Evolutionary conservation across 805 yeast species (phyloP).

Genomic region (Metschnikowia reukaufii): DNA sequence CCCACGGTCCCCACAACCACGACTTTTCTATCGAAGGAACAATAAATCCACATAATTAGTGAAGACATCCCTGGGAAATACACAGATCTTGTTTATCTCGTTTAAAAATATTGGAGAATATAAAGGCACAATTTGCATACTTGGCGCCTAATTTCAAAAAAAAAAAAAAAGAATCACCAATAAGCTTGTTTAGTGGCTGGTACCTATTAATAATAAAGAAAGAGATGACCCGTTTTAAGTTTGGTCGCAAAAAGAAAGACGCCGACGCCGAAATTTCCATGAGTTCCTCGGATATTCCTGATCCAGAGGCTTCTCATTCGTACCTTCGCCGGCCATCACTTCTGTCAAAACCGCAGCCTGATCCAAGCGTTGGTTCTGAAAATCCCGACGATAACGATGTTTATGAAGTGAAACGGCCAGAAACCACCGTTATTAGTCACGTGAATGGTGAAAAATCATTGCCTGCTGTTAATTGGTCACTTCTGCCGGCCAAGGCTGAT

Average conservation of each 20-base stretch:
- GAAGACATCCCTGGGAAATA: no score
- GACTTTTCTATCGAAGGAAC: no score
- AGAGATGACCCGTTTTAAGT: conserved; percentile 57
- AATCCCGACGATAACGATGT: background rate
- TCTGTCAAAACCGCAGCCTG: conserved; percentile 11
- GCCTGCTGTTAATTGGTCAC: background rate
- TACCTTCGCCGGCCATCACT: conserved; percentile 19
- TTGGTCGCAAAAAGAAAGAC: conserved; percentile 49
- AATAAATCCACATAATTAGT: no score
- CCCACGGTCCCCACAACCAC: no score
- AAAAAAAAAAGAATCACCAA: no score
- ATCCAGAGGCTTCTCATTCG: conserved; percentile 9
- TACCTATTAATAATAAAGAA: background rate
- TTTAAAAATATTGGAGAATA: no score
- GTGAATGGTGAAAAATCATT: background rate
- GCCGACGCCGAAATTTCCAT: conserved; percentile 23
- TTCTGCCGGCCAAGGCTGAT: background rate
- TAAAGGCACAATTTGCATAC: no score
- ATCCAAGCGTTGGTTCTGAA: background rate
- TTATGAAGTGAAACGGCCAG: background rate
- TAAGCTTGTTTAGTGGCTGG: no score
- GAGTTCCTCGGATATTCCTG: conserved; percentile 10
- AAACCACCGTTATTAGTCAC: background rate
- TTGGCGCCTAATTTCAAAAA: no score
- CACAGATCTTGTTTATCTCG: no score